Evolutionary conservation across 2,329 filamentous ascomycete species (phyloP).

Genomic region (Nemania diffusa): DNA sequence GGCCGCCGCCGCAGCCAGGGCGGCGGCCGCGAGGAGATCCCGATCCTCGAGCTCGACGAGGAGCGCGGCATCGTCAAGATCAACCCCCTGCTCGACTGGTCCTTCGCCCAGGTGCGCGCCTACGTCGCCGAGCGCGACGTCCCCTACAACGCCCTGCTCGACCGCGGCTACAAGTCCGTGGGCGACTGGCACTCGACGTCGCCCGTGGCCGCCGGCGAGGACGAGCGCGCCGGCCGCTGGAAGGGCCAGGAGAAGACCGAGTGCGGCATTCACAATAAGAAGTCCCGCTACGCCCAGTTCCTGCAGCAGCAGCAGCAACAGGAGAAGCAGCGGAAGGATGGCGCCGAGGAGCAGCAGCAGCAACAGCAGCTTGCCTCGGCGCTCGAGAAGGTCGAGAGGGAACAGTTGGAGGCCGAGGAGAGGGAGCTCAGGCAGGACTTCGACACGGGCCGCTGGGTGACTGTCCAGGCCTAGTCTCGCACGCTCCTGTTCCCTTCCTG

Average conservation of each 20-base stretch:
- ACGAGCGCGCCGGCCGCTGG: constrained; percentile 96
- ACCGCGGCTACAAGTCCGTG: constrained; percentile 96
- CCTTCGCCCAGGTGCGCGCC: constrained; percentile 85
- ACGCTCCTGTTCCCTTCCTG: neutral
- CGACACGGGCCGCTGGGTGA: constrained; percentile 21
- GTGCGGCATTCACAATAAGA: constrained; percentile 98
- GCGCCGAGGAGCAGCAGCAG: constrained; percentile 36
- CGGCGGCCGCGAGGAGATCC: constrained; percentile 87
- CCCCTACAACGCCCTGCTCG: constrained; percentile 91
- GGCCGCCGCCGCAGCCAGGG: constrained; percentile 93
- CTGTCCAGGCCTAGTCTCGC: constrained; percentile 15
- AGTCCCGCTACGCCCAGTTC: constrained; percentile 90
- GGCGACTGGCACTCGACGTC: constrained; percentile 98
- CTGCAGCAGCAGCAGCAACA: constrained; percentile 69
- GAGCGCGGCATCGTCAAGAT: constrained; percentile 94
- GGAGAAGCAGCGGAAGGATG: neutral
- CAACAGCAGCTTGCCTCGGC: constrained; percentile 33
- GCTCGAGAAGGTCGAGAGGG: constrained; percentile 31
- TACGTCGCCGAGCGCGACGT: constrained; percentile 90
- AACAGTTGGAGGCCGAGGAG: constrained; percentile 28
- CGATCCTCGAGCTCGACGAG: constrained; percentile 89
- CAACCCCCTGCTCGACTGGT: constrained; percentile 96
- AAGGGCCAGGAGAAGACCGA: constrained; percentile 96
- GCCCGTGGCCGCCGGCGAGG: constrained; percentile 89
- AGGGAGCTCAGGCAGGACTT: constrained; percentile 27